Base-by-base conservation (phyloP, 495 filamentous ascomycete species). In the Penicillium pulvis region DNA sequence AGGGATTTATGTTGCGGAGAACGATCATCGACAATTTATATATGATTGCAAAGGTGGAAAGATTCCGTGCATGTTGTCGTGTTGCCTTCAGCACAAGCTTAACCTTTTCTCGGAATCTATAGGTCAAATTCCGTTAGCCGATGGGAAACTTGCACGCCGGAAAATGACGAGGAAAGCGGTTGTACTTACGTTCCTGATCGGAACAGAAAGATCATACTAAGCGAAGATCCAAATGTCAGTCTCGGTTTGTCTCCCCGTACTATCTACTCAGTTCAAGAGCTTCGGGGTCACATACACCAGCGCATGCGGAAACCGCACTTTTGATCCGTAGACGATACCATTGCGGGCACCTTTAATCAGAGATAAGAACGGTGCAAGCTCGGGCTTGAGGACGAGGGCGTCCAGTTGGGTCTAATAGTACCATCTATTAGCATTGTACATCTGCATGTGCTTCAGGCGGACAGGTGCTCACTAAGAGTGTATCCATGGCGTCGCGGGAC, bases 291-390 rank as follows among this genome's bases (percentile, higher is more conserved):
- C 75, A 41, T 85, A 92, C 88, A 98, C 94, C 58, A 98, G 83
- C 52, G 94, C 94, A 78, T 98, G 94, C 65, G 94, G 94, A 80
- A 98, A 97, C 61, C 94, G 92, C 72, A 99, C 91, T 84, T 98
- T 99, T 64, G 92, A 86, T 28, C 94, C 94, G 77, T 98, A 99
- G 57, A 97, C 91, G 60, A 92, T 85, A 72, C 94, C 94, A 88
- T 98, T 99, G 73, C 94, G 92, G 49, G 92, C 86, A 59, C 83
- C 90, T 79, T 99, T 99, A 66, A 93, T 57, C 62, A 99, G 79
- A 26, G 89, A 81, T 28, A 99, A 84, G 52, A 91, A 66, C 63
- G 91, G 90, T 56, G 91, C 88, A 73, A 96, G 88, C 59, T 84
- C 77, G 4, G 93, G 91, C 71, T 98, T 85, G 39, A 93, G 86